Base-by-base conservation (phyloP, 257 asterid genomes). In the Scutellaria baicalensis region DNA sequence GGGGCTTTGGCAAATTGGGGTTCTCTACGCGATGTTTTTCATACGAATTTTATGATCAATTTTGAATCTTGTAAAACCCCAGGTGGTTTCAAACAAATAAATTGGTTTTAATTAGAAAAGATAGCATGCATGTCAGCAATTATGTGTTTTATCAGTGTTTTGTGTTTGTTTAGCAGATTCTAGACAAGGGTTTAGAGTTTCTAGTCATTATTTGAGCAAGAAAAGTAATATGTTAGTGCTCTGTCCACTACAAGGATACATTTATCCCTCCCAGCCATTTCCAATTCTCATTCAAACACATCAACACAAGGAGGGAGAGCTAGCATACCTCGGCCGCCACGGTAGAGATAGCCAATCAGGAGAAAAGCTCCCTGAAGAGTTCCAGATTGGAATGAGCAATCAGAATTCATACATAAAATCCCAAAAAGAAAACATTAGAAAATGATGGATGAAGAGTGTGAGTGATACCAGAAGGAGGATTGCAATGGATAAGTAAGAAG, bases 281-380 rank as follows among this genome's bases (percentile, higher is more conserved):
- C n/a, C n/a, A n/a, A n/a, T n/a, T n/a, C n/a, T n/a, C n/a, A n/a
- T n/a, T n/a, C n/a, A n/a, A n/a, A n/a, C n/a, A n/a, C 20, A 31
- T 33, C 36, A 64, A 44, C 17, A 66, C 35, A 13, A 61, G 60
- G 57, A 66, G 69, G 52, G 54, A 42, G 44, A 35, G n/a, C n/a
- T n/a, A 54, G 6, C 55, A 59, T n/a, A 83, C 94, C 94, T 83
- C 75, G 49, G 60, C 83, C 89, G 60, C 83, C 89, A 13, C 78
- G 81, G 69, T 38, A 78, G 21, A 81, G 56, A 69, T 75, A 79
- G 31, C 83, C 87, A 61, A 83, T 64, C 47, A 87, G 59, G 47
- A 87, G 81, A 16, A 87, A 65, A 40, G 75, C 75, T 12, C 86
- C 91, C 91, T 87, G 88, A 13, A 69, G 81, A 74, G 51, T 42